Conservation (phyloP, 208 protist species). For the Herpetomonas samuelpessoai region DNA sequence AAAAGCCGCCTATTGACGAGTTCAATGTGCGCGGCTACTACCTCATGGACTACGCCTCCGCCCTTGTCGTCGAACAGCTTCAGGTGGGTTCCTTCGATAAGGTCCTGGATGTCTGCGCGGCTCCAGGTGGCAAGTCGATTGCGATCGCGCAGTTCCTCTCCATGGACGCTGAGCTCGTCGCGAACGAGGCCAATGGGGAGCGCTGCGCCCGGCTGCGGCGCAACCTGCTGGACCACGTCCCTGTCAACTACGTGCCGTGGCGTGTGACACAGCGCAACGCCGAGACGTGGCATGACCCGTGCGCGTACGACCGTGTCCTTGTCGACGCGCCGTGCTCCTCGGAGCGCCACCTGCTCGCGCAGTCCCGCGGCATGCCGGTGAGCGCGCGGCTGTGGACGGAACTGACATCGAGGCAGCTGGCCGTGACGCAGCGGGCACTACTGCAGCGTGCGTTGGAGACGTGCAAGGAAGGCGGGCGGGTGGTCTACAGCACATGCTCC, state of each 20-base stretch:
- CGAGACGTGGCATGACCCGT: constrained; percentile 62
- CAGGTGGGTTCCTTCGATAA: constrained; percentile 63
- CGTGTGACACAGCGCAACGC: constrained; percentile 66
- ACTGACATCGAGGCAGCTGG: constrained; percentile 31
- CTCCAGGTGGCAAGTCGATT: constrained; percentile 72
- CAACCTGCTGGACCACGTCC: constrained; percentile 71
- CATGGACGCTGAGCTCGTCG: constrained; percentile 49
- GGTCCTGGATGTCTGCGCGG: constrained; percentile 85
- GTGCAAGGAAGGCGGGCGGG: constrained; percentile 55
- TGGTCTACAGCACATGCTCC: constrained; percentile 93
- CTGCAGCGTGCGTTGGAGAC: constrained; percentile 80
- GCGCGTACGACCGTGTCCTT: constrained; percentile 74
- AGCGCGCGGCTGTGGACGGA: constrained; percentile 47
- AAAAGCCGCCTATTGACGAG: constrained; percentile 49
- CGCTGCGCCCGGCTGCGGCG: constrained; percentile 67
- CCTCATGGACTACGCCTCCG: constrained; percentile 75
- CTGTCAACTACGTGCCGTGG: constrained; percentile 53
- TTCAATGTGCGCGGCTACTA: constrained; percentile 76
- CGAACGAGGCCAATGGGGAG: constrained; percentile 66
- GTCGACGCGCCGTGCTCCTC: constrained; percentile 92
- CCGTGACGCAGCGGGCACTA: constrained; percentile 54
- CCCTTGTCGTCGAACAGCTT: constrained; percentile 72
- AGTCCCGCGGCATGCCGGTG: constrained; percentile 29
- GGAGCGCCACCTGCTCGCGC: constrained; percentile 90
- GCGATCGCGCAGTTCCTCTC: constrained; percentile 78